Percentiles rank a stretch among this genome's conserved stretches.
Conservation (phyloP, 192 early-diverging fungal genomes). For the Umbelopsis ramanniana region DNA sequence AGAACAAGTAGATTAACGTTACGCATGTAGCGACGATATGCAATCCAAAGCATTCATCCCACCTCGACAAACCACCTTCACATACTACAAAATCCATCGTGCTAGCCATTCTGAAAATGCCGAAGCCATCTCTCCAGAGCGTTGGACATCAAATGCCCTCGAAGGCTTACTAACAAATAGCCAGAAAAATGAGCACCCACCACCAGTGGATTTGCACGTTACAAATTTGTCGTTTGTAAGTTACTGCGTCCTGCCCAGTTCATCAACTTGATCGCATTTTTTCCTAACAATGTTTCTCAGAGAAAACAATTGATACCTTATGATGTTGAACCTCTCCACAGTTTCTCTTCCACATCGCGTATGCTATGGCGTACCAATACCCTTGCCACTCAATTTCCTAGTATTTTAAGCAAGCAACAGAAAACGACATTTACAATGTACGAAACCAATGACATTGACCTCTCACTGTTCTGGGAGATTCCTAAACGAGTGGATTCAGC, state of each 20-base stretch:
- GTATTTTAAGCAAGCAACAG: conserved; percentile 61
- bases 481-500: conserved; percentile 33
- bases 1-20: neutral
- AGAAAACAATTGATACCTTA: conserved; percentile 59
- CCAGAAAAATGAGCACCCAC: conserved; percentile 42
- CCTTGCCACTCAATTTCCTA: conserved; percentile 69
- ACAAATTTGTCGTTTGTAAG: conserved; percentile 58
- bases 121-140: conserved; percentile 43
- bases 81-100: conserved; percentile 53
- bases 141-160: conserved; percentile 52
- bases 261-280: conserved; percentile 37
- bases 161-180: conserved; percentile 48
- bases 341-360: conserved; percentile 73
- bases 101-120: neutral
- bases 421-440: conserved; percentile 80
- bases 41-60: conserved; percentile 50
- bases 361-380: conserved; percentile 71
- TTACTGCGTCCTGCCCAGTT: neutral
- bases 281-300: conserved; percentile 48
- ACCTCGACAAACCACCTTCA: conserved; percentile 59
- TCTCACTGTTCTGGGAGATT: conserved; percentile 84
- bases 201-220: conserved; percentile 49
- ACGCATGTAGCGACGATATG: conserved; percentile 30
- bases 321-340: conserved; percentile 62
- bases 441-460: conserved; percentile 86